These are phyloP conservation scores for Cutaneotrichosporon sp. DNA, from an alignment of 1,284 basidiomycete genomes.

Conservation along the genomic window DNA sequence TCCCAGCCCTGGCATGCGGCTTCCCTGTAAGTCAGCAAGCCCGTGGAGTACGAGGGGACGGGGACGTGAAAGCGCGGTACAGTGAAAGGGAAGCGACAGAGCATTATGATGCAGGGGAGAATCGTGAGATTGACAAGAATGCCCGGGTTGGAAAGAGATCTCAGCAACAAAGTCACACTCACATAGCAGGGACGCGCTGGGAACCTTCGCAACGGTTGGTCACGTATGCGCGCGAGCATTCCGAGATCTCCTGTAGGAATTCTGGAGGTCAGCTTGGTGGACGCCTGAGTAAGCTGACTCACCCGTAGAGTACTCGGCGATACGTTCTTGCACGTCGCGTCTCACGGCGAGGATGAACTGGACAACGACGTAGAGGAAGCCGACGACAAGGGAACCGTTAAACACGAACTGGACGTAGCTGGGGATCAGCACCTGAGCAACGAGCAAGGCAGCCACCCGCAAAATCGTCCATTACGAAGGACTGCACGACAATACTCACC, in stretches of 20 bases:
- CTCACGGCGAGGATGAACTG: slow-evolving; percentile 85
- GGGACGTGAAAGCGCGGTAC: too few species aligned
- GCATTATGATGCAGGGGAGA: too few species aligned
- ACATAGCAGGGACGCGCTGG: slow-evolving; percentile 74
- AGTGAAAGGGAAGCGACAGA: too few species aligned
- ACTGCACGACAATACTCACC: slow-evolving; percentile 52
- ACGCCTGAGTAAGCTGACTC: slow-evolving; percentile 21
- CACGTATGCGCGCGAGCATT: slow-evolving; percentile 72
- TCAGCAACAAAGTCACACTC: too few species aligned
- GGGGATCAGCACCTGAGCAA: too few species aligned
- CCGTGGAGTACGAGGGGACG: too few species aligned
- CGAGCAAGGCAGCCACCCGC: too few species aligned
- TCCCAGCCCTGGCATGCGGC: slow-evolving; percentile 83
- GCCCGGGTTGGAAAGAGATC: too few species aligned
- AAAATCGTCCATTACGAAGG: too few species aligned
- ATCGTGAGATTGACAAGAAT: too few species aligned
- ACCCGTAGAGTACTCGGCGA: slow-evolving; percentile 87
- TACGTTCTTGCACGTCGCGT: slow-evolving; percentile 80
- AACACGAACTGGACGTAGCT: slow-evolving; percentile 93
- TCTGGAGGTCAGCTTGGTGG: slow-evolving; percentile 57
- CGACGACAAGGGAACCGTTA: slow-evolving; percentile 77
- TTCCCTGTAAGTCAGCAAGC: slow-evolving; percentile 47
- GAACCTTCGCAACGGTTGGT: slow-evolving; percentile 69
- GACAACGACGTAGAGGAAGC: slow-evolving; percentile 78
- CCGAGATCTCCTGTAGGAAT: slow-evolving; percentile 80